Percentiles rank a stretch among this genome's conserved stretches.
These are phyloP conservation scores for Penicillium sp. DNA, from an alignment of 2,329 filamentous ascomycete genomes.

Conservation along the genomic window DNA sequence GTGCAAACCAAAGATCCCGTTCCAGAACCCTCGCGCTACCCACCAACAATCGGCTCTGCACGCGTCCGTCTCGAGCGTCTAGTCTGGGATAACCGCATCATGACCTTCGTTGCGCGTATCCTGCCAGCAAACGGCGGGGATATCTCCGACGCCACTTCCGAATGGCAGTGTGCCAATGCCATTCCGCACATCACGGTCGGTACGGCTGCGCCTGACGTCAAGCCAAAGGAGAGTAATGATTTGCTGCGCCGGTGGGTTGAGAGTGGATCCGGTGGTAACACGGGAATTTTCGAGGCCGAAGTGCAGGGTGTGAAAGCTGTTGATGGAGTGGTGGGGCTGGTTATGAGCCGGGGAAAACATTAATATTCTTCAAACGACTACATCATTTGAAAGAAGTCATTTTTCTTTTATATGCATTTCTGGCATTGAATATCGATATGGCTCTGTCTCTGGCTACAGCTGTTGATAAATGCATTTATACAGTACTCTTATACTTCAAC, in stretches of 20 bases:
- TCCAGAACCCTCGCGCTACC: slow-evolving; percentile 23
- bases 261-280: slow-evolving; percentile 52
- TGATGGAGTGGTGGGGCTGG: slow-evolving; percentile 56
- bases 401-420: background rate
- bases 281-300: slow-evolving; percentile 57
- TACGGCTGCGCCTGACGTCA: slow-evolving; percentile 71
- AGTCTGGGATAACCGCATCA: slow-evolving; percentile 82
- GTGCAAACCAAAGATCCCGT: slow-evolving; percentile 32
- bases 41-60: slow-evolving; percentile 37
- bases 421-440: background rate
- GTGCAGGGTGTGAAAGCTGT: slow-evolving; percentile 59
- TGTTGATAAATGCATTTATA: background rate
- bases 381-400: slow-evolving; percentile 6
- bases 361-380: slow-evolving; percentile 2
- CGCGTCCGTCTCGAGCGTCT: slow-evolving; percentile 64
- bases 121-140: slow-evolving; percentile 30
- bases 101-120: slow-evolving; percentile 85
- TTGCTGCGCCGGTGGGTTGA: slow-evolving; percentile 75
- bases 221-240: slow-evolving; percentile 93
- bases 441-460: background rate
- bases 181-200: slow-evolving; percentile 89
- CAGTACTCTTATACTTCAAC: background rate
- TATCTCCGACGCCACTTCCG: slow-evolving; percentile 32
- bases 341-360: slow-evolving; percentile 40
- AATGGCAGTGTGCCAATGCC: slow-evolving; percentile 72